Base-by-base conservation (phyloP, 345 rosid species). In the Hibiscus tridactylites region DNA sequence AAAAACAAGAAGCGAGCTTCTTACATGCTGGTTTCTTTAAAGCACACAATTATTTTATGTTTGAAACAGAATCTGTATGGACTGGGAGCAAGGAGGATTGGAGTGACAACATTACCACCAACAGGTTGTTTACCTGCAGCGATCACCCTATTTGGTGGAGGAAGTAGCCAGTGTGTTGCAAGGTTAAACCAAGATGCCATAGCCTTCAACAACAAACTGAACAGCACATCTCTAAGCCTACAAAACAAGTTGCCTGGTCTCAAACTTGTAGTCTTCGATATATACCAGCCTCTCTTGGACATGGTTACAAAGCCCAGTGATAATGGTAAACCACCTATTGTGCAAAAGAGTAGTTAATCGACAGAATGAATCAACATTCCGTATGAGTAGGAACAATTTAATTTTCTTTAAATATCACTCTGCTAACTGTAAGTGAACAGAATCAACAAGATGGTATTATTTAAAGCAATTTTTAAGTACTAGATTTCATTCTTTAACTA, bases 41-140 rank as follows among this genome's bases (percentile, higher is more conserved):
- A 71, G 78, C 61, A 71, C 65, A 66, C 73, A 71, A 62, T 72
- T 74, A 44, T 76, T 10, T 74, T 47, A 73, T 74, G 71, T 71
- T 71, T 82, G 75, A 74, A 61, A 80, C 91, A 94, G 97, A 87
- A 79, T 81, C 85, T 94, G 70, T 86, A 88, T 69, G 82, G 74
- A 70, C 76, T 81, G 54, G 96, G 97, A 82, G 97, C 87, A 50
- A 81, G 97, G 79, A 91, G 90, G 75, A 78, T 90, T 6, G 97
- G 96, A 66, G 93, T 88, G 74, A 91, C 93, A 76, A 78, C 71
- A 64, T 82, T 94, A 72, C 96, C 98, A 33, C 98, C 97, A 59
- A 76, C 82, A 15, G 96, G 98, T 67, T 91, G 96, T 81, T 78
- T 94, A 78, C 98, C 96, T 0, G 98, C 96, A 70, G 95, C 93